Conservation (phyloP, 2,329 filamentous ascomycete species). For the Exophiala calicioides region DNA sequence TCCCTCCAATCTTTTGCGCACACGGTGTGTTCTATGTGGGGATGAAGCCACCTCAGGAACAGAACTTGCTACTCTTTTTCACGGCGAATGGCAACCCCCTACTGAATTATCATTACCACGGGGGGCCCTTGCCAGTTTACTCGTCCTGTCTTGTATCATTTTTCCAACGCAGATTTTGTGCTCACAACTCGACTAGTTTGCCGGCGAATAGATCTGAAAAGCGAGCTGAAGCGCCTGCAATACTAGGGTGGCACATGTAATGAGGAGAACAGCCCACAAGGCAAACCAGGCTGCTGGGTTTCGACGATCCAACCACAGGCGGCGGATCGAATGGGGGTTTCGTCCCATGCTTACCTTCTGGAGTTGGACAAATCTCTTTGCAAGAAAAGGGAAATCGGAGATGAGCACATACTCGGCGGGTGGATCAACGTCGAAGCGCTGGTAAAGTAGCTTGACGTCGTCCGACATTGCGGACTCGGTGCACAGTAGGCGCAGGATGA, state of each 20-base stretch:
- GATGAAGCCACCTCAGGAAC: too few species aligned
- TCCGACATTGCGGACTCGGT: neutral
- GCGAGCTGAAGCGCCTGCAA: constrained; percentile 11
- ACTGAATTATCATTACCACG: too few species aligned
- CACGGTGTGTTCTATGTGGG: too few species aligned
- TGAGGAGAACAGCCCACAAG: constrained; percentile 11
- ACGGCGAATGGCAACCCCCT: too few species aligned
- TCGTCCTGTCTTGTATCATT: too few species aligned
- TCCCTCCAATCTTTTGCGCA: too few species aligned
- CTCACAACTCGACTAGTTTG: too few species aligned
- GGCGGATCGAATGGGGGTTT: constrained; percentile 4
- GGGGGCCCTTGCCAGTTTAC: too few species aligned
- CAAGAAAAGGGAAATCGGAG: constrained; percentile 9
- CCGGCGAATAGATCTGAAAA: constrained; percentile 10
- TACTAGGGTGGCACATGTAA: constrained; percentile 2
- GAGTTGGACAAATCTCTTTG: constrained; percentile 10
- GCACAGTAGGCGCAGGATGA: constrained; percentile 2
- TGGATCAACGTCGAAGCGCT: constrained; percentile 1
- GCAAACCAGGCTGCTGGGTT: constrained; percentile 11
- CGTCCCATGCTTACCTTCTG: constrained; percentile 10
- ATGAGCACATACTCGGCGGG: constrained; percentile 7
- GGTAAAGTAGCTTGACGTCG: constrained; percentile 2
- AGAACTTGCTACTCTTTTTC: too few species aligned
- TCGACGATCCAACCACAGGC: constrained; percentile 8
- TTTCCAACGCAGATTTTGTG: too few species aligned